A percentile compares a stretch with the other conserved stretches of the same genome.
Evolutionary conservation across 345 rosid species (phyloP).

Genomic region (Crucihimalaya himalaica): DNA sequence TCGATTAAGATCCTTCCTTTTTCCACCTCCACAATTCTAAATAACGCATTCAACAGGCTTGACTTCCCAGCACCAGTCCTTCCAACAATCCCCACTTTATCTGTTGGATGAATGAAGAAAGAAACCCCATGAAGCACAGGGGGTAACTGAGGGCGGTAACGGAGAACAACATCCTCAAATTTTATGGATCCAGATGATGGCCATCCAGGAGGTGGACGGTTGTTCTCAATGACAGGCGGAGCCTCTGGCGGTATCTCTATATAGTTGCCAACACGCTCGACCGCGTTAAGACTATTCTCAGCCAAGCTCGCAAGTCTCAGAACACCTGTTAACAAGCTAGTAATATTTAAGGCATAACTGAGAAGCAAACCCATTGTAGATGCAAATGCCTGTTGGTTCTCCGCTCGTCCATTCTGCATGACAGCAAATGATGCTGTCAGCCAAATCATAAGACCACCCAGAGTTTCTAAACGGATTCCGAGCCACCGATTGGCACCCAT

Average conservation of each 20-base stretch:
- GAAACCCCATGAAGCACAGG: conserved; percentile 92
- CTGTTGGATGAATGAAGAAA: conserved; percentile 75
- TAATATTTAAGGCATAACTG: conserved; percentile 93
- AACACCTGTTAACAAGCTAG: conserved; percentile 78
- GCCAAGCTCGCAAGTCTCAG: conserved; percentile 98
- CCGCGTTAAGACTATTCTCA: conserved; percentile 94
- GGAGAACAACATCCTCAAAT: conserved; percentile 90
- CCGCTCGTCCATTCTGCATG: conserved; percentile 91
- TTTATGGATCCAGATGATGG: conserved; percentile 94
- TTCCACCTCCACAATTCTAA: conserved; percentile 79
- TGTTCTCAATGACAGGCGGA: conserved; percentile 68
- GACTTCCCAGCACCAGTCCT: conserved; percentile 96
- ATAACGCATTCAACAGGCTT: conserved; percentile 80
- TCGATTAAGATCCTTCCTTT: conserved; percentile 75
- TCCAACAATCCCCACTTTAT: conserved; percentile 88
- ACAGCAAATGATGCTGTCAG: conserved; percentile 96
- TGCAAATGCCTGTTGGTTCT: conserved; percentile 84
- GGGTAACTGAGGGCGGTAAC: conserved; percentile 92
- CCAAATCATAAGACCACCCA: conserved; percentile 99
- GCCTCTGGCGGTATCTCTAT: conserved; percentile 93
- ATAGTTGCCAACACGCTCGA: conserved; percentile 92
- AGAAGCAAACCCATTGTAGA: conserved; percentile 98
- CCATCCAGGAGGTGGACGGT: conserved; percentile 99
- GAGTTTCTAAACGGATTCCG: conserved; percentile 79
- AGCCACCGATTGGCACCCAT: conserved; percentile 98